phyloP scores from a whole-genome alignment of 257 asterid species.

The Solanum dulcamara region DNA sequence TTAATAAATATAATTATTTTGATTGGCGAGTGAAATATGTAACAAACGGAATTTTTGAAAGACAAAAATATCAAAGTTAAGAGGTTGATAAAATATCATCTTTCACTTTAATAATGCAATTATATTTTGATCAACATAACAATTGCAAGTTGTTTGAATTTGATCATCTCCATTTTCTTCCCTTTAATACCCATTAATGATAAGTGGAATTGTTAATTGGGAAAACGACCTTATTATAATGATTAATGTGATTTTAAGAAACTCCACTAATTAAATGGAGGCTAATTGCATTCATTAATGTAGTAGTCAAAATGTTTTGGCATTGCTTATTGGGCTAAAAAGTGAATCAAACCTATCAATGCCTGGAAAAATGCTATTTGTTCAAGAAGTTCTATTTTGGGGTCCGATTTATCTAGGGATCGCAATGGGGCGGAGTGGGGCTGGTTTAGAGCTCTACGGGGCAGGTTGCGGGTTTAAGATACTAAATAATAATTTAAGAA shows the following conservation, averaged over 20 bases:
- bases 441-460: too few species aligned
- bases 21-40: too few species aligned
- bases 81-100: neutral
- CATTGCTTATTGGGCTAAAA: neutral
- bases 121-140: neutral
- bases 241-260: neutral
- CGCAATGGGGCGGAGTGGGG: too few species aligned
- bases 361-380: neutral
- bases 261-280: neutral
- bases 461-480: too few species aligned
- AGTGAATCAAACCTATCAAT: neutral
- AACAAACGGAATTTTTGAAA: neutral
- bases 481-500: too few species aligned
- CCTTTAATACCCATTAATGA: neutral
- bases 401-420: too few species aligned
- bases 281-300: neutral
- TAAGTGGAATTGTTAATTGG: neutral
- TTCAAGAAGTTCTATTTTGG: too few species aligned
- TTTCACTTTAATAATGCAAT: neutral
- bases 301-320: neutral
- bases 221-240: neutral
- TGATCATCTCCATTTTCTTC: neutral
- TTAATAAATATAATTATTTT: too few species aligned
- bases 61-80: neutral
- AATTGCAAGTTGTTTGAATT: neutral